Evolutionary conservation across 2,329 filamentous ascomycete genomes (phyloP), one percentile per base, ranked within the genome.

Genomic region (Fonsecaea nubica): DNA sequence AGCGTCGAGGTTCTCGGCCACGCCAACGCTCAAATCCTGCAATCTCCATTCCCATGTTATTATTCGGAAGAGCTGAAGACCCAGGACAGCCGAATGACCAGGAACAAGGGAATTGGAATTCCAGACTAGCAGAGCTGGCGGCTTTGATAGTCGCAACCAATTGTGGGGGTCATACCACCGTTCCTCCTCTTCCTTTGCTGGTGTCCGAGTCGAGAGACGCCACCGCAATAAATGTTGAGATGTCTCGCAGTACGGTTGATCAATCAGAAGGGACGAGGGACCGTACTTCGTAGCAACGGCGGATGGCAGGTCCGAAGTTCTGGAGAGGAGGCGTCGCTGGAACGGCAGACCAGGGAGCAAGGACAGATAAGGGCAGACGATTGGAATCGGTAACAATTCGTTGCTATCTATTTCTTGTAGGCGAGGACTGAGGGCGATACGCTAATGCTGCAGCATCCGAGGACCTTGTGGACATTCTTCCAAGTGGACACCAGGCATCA

Each of bases 401-500:
- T 25, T 25, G 25, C 25, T 3, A 25, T 25, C 25, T 25, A 25
- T 25, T 25, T 50, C 18, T 9, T 25, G 45, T 10, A 50, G 45
- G 15, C 45, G 45, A 50, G 18, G 18, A 9, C 3, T 25, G n/a
- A 50, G 4, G 18, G 45, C 45, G 45, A 50, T 25, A 50, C 45
- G 45, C 45, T 50, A 50, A 21, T 50, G 10, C 45, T 50, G 45
- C 45, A 50, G 45, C 45, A 50, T 25, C 45, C 45, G 45, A 50
- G 45, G 25, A 25, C 25, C 25, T 25, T 25, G 25, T 25, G 25
- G 25, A 25, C 45, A 21, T 10, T 50, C 9, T 4, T 18, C 8
- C 7, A 25, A 25, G 7, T 25, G 45, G 18, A 50, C 15, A 7
- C 45, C 18, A 25, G 45, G 21, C 8, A 7, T 50, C 7, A 38